Evolutionary conservation across 2,329 filamentous ascomycete genomes (phyloP), one percentile per base, ranked within the genome.

Genomic region (Ilyonectria robusta): DNA sequence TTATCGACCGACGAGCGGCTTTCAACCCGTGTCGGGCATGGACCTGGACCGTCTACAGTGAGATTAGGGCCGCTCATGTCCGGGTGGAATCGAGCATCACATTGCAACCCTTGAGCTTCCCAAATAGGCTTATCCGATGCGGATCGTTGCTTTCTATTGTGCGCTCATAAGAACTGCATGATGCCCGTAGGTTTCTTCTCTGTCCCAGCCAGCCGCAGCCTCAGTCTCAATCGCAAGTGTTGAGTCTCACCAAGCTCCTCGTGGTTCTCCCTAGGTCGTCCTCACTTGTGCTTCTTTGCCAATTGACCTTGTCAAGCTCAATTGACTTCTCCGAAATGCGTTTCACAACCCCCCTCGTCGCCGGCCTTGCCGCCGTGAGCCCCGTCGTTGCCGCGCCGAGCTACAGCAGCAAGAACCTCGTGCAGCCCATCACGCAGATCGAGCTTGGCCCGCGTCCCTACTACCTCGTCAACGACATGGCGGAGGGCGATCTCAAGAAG

Each of bases 381-480:
- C 75, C 75, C 31, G 77, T 69, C 23, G 66, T 65, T 4, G 80
- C 77, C 26, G 70, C 68, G 55, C 79, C 79, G 6, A 74, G 56
- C n/a, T 67, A 72, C 3, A 62, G 15, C 40, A 62, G 63, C 57
- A 42, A 69, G 66, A 11, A 54, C 62, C 17, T 68, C 35, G 40
- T 56, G 37, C 74, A 78, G 68, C 79, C 81, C 42, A 79, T 86
- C 72, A 82, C 78, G 67, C 82, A 82, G 68, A 84, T 92, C 66
- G 86, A 91, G 58, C 81, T 92, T 4, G 90, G 89, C 7, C 88
- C 89, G 2, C 85, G 90, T 10, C 91, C 90, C 0, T 90, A 88
- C 79, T 93, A 86, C 78, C 84, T 93, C 7, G 81, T 92, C 70
- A 83, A 89, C 72, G 84, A 89, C 72, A 90, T 93, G 88, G 86